A percentile compares a stretch with the other conserved stretches of the same genome.
phyloP scores from a whole-genome alignment of 83 land plant genomes.

The Thuja plicata region DNA sequence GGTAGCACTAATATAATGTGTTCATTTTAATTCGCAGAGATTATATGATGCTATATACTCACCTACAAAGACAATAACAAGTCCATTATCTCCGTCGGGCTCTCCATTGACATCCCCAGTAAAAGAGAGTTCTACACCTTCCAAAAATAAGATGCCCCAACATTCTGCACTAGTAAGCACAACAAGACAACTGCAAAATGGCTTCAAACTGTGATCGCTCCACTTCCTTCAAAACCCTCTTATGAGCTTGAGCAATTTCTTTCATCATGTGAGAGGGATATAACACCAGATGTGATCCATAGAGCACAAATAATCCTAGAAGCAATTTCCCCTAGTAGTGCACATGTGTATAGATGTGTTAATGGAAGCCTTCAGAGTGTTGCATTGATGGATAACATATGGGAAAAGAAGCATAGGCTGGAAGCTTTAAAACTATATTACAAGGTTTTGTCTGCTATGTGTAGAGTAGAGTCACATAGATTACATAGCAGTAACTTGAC shows the following conservation, averaged over 20 bases:
- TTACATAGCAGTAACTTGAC: slow-evolving; percentile 69
- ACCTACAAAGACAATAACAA: slow-evolving; percentile 59
- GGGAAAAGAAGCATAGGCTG: slow-evolving; percentile 88
- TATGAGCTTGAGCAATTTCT: slow-evolving; percentile 58
- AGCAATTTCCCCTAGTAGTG: slow-evolving; percentile 67
- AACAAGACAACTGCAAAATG: slow-evolving; percentile 97
- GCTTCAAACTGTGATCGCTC: slow-evolving; percentile 82
- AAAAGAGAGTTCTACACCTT: slow-evolving; percentile 23
- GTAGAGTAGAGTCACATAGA: slow-evolving; percentile 75
- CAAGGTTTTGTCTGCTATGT: slow-evolving; percentile 87
- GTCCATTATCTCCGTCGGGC: slow-evolving; percentile 55
- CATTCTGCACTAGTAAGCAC: slow-evolving; percentile 85
- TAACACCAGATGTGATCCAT: slow-evolving; percentile 67
- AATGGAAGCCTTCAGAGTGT: slow-evolving; percentile 42
- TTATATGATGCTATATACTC: slow-evolving; percentile 26
- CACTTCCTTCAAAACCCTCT: slow-evolving; percentile 81
- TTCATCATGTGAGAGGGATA: slow-evolving; percentile 79
- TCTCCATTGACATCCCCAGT: slow-evolving; percentile 60
- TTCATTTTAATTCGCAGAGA: slow-evolving; percentile 18
- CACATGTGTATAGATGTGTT: slow-evolving; percentile 45
- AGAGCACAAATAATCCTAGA: slow-evolving; percentile 81
- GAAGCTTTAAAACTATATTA: slow-evolving; percentile 92
- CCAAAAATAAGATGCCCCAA: slow-evolving; percentile 48
- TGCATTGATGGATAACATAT: slow-evolving; percentile 58
- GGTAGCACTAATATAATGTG: not conserved